Conservation (phyloP, 164 flowering plant genomes). For the Saururus chinensis region DNA sequence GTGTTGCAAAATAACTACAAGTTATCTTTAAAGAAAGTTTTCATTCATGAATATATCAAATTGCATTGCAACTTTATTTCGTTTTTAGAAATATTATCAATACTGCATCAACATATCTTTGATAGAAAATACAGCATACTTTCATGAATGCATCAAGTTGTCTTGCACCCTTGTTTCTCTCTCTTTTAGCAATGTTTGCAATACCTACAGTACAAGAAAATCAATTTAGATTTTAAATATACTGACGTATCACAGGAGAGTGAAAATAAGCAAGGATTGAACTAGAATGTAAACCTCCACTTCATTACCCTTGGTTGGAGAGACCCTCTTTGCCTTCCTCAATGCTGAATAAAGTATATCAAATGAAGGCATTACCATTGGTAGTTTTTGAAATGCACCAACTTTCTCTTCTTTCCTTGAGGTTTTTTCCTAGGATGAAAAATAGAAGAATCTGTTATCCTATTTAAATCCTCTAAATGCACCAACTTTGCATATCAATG, state of each 20-base stretch:
- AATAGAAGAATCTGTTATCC: neutral
- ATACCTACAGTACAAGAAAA: constrained; percentile 42
- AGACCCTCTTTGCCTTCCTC: constrained; percentile 67
- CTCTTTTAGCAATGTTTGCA: constrained; percentile 88
- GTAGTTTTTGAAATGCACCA: constrained; percentile 95
- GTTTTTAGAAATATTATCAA: neutral
- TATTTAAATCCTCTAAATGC: too few relatives aligned
- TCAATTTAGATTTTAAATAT: constrained; percentile 8
- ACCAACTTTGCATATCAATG: too few relatives aligned
- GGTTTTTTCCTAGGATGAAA: constrained; percentile 29
- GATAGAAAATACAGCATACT: constrained; percentile 19
- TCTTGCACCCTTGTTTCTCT: constrained; percentile 85
- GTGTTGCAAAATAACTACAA: too few relatives aligned
- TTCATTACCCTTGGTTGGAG: constrained; percentile 68
- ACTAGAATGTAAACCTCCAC: neutral
- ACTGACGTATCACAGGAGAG: neutral
- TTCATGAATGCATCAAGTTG: constrained; percentile 97
- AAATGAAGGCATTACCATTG: constrained; percentile 90
- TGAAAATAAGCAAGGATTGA: neutral
- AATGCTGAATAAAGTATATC: constrained; percentile 73
- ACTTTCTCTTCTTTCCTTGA: constrained; percentile 30
- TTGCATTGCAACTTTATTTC: neutral
- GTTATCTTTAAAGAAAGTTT: too few relatives aligned
- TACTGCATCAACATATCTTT: neutral
- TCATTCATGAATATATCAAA: too few relatives aligned